A percentile compares a stretch with the other conserved stretches of the same genome.
Conservation (phyloP, 2,329 filamentous ascomycete genomes). For the Hymenoscyphus fructigenus region DNA sequence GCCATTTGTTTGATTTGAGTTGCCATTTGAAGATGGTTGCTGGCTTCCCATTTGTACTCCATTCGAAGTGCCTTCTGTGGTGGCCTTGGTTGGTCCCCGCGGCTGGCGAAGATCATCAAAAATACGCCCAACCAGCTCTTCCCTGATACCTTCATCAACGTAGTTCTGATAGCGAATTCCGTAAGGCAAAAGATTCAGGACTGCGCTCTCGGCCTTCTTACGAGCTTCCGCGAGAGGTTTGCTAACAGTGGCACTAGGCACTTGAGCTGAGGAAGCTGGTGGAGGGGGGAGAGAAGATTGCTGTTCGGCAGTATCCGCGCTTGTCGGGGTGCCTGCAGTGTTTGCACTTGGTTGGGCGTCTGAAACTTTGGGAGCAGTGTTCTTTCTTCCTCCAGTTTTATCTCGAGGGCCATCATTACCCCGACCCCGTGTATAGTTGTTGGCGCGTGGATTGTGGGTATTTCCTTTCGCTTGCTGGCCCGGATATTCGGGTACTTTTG, state of each 20-base stretch:
- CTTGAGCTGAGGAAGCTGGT: conserved; percentile 2
- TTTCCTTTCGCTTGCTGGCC: conserved; percentile 18
- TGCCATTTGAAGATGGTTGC: neutral
- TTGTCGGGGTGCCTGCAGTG: conserved; percentile 1
- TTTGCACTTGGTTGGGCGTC: conserved; percentile 16
- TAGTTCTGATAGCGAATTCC: conserved; percentile 75
- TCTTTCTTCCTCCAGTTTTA: conserved; percentile 18
- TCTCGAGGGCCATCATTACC: conserved; percentile 10
- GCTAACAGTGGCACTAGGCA: neutral
- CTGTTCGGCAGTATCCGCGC: conserved; percentile 10
- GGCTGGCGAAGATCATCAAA: conserved; percentile 67
- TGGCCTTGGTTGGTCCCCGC: conserved; percentile 29
- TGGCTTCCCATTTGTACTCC: neutral
- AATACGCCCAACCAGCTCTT: conserved; percentile 58
- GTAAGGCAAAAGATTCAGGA: conserved; percentile 61
- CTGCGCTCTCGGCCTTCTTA: conserved; percentile 64
- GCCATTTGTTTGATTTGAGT: conserved; percentile 46
- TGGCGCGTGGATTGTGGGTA: conserved; percentile 9
- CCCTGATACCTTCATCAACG: conserved; percentile 70
- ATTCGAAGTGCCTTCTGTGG: neutral
- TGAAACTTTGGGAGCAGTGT: conserved; percentile 7
- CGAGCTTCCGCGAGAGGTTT: conserved; percentile 30
- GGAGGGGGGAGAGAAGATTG: conserved; percentile 2
- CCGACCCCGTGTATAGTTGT: conserved; percentile 6
- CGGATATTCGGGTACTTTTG: conserved; percentile 15